phyloP scores from a whole-genome alignment of 208 protist species.

The Leishmania guyanensis region DNA sequence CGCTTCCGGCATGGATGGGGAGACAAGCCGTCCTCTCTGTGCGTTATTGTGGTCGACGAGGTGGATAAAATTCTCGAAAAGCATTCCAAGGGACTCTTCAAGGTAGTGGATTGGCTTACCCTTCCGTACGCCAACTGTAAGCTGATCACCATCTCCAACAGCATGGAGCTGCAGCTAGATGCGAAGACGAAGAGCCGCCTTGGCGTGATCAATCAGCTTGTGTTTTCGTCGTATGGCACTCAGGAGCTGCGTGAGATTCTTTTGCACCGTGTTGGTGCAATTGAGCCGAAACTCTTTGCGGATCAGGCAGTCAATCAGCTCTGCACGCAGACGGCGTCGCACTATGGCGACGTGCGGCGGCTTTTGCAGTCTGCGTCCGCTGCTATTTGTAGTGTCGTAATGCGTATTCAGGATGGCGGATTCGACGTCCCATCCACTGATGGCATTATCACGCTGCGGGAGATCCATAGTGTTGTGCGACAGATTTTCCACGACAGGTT shows the following conservation, averaged over 20 bases:
- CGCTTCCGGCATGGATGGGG: constrained; percentile 80
- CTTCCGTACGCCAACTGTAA: constrained; percentile 83
- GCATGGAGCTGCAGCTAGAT: constrained; percentile 85
- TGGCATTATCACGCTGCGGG: constrained; percentile 70
- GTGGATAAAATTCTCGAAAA: constrained; percentile 87
- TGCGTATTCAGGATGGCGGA: constrained; percentile 66
- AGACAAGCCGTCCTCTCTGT: constrained; percentile 32
- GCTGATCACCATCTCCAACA: constrained; percentile 89
- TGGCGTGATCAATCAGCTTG: constrained; percentile 79
- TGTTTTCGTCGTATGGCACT: constrained; percentile 82
- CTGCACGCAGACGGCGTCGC: constrained; percentile 84
- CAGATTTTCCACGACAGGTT: constrained; percentile 91
- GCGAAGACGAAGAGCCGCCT: constrained; percentile 85
- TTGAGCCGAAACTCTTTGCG: constrained; percentile 75
- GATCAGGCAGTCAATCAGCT: constrained; percentile 81
- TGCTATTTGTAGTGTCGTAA: constrained; percentile 83
- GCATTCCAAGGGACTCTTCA: constrained; percentile 81
- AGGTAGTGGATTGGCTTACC: constrained; percentile 87
- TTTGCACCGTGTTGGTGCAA: constrained; percentile 49
- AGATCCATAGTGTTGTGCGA: constrained; percentile 78
- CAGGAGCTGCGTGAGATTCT: constrained; percentile 82
- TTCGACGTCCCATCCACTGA: constrained; percentile 24
- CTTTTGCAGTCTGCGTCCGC: constrained; percentile 83
- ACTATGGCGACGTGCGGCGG: constrained; percentile 90
- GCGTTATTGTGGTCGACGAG: constrained; percentile 90